Conservation (phyloP, 139 green algal genomes). For the Coccomyxa sp. region DNA sequence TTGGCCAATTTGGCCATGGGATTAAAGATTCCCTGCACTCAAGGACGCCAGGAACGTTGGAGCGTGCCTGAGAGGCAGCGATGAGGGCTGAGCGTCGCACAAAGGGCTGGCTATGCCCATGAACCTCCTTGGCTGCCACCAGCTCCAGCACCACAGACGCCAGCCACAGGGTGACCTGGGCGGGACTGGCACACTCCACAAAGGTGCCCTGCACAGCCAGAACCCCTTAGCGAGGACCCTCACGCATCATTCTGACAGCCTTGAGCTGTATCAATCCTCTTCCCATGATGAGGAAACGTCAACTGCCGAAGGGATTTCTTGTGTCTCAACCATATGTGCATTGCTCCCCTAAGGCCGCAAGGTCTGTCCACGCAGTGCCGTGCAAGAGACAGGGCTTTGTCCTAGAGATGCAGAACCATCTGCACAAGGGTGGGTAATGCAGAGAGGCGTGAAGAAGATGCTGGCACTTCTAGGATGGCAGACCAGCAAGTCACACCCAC, state of each 20-base stretch:
- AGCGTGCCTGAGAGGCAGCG: slow-evolving; percentile 41
- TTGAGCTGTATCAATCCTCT: not conserved
- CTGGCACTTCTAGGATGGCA: no score
- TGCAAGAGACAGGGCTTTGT: no score
- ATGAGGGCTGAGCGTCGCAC: slow-evolving; percentile 62
- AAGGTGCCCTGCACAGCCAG: slow-evolving; percentile 29
- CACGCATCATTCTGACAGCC: no score
- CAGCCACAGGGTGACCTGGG: slow-evolving; percentile 38
- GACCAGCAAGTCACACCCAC: no score
- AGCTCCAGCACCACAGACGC: slow-evolving; percentile 63
- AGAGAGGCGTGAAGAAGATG: no score
- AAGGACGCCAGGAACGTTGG: no score
- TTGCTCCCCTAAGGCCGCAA: not conserved
- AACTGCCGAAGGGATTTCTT: not conserved
- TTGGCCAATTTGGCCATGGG: no score
- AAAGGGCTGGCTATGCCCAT: slow-evolving; percentile 55
- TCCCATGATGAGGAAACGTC: not conserved
- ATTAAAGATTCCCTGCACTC: no score
- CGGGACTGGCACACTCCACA: slow-evolving; percentile 30
- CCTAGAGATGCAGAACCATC: no score
- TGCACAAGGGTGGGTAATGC: no score
- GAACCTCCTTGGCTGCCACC: slow-evolving; percentile 44
- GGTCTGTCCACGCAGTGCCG: no score
- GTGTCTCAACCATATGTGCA: not conserved
- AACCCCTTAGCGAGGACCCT: not conserved